A percentile compares a stretch with the other conserved stretches of the same genome.
phyloP scores from a whole-genome alignment of 805 yeast genomes.

The Barnettozyma californica region DNA sequence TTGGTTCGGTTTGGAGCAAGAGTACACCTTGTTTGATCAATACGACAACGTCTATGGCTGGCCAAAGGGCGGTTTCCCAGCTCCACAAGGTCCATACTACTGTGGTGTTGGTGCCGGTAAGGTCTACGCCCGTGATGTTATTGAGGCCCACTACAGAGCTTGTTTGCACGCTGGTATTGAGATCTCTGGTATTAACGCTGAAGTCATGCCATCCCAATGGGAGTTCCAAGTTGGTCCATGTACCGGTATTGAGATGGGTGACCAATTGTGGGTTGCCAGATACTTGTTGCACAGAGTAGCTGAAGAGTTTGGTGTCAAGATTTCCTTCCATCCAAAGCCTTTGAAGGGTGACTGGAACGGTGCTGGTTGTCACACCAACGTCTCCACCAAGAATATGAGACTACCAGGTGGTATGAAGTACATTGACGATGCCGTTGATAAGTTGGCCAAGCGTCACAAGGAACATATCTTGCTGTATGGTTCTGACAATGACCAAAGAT shows the following conservation, averaged over 20 bases:
- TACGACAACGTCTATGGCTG: constrained; percentile 90
- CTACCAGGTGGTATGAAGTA: constrained; percentile 90
- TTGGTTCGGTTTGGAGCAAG: constrained; percentile 99
- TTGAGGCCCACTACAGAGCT: constrained; percentile 99
- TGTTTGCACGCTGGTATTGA: constrained; percentile 88
- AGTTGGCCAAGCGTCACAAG: constrained; percentile 91
- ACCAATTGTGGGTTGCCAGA: constrained; percentile 94
- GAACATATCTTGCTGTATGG: constrained; percentile 96
- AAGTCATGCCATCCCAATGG: constrained; percentile 99
- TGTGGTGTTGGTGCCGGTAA: constrained; percentile 99
- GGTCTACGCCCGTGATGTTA: constrained; percentile 95
- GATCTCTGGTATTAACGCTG: constrained; percentile 97
- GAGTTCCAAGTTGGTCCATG: constrained; percentile 99
- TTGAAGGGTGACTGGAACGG: constrained; percentile 99
- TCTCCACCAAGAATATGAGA: constrained; percentile 90
- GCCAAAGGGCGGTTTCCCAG: constrained; percentile 99
- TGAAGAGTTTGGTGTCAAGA: constrained; percentile 98
- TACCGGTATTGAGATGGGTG: constrained; percentile 94
- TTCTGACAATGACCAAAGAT: constrained; percentile 89
- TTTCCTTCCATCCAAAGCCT: constrained; percentile 99
- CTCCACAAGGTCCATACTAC: constrained; percentile 99
- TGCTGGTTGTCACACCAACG: constrained; percentile 99
- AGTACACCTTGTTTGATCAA: constrained; percentile 93
- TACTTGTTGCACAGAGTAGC: constrained; percentile 91
- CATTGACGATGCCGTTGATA: constrained; percentile 89